Evolutionary conservation across 768 basidiomycete species (phyloP).

Genomic region (Lentinula sp.): DNA sequence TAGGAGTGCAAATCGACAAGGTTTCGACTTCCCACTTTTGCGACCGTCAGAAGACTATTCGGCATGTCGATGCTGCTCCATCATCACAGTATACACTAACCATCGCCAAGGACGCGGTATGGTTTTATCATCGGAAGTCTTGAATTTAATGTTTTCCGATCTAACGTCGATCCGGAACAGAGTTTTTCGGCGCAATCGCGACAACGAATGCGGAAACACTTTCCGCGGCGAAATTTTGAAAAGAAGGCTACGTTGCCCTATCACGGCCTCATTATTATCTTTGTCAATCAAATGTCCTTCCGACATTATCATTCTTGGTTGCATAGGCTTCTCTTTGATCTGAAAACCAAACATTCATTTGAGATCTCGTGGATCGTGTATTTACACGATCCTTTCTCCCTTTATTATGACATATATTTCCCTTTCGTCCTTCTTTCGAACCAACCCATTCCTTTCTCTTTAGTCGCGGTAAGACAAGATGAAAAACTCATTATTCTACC

Average conservation of each 20-base stretch:
- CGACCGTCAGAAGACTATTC: neutral
- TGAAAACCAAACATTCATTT: neutral
- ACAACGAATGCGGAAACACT: neutral
- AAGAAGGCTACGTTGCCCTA: neutral
- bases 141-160: neutral
- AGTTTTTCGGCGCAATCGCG: neutral
- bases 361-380: neutral
- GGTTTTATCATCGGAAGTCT: neutral
- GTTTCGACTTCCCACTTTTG: neutral
- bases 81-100: neutral
- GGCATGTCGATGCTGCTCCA: neutral
- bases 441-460: neutral
- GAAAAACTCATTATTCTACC: neutral
- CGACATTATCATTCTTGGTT: neutral
- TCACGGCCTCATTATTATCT: neutral
- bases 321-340: neutral
- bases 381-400: neutral
- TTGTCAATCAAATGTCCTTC: conserved; percentile 2
- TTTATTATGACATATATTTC: neutral
- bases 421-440: neutral
- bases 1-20: neutral
- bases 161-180: neutral
- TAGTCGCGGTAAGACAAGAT: neutral
- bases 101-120: neutral
- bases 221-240: neutral